Conservation (phyloP, 805 yeast species). For the Aciculoconidium aculeatum region DNA sequence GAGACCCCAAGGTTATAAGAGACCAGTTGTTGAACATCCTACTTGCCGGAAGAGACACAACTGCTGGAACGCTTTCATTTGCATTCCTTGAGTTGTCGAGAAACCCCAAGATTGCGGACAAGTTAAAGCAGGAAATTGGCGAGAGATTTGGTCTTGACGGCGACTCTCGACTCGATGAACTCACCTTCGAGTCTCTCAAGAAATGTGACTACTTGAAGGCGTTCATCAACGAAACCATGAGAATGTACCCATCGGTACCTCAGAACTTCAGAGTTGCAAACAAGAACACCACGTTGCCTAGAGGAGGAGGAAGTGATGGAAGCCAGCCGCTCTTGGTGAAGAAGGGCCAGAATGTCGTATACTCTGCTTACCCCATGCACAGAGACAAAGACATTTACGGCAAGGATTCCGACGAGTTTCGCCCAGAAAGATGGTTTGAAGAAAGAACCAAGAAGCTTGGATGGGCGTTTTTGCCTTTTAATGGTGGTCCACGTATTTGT, state of each 20-base stretch:
- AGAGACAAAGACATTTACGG: conserved; percentile 22
- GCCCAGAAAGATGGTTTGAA: conserved; percentile 35
- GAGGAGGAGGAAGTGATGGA: conserved; percentile 40
- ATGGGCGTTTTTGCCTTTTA: conserved; percentile 33
- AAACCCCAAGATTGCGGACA: conserved; percentile 31
- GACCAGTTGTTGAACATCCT: conserved; percentile 48
- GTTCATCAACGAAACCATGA: conserved; percentile 43
- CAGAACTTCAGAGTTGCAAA: conserved; percentile 41
- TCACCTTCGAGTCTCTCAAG: conserved; percentile 45
- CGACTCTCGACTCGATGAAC: conserved; percentile 27
- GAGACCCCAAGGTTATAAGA: conserved; percentile 40
- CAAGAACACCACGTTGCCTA: conserved; percentile 43
- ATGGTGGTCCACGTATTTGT: conserved; percentile 35
- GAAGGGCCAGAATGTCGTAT: conserved; percentile 18
- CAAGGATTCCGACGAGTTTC: conserved; percentile 27
- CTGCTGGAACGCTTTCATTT: conserved; percentile 46
- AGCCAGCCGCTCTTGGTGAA: conserved; percentile 17
- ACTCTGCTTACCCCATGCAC: conserved; percentile 18
- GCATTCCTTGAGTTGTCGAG: conserved; percentile 40
- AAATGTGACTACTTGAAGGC: conserved; percentile 41
- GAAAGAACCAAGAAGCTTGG: conserved; percentile 22
- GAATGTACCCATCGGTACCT: conserved; percentile 50
- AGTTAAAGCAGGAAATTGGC: conserved; percentile 33
- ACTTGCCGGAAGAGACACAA: conserved; percentile 52
- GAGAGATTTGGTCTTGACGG: conserved; percentile 28